These are phyloP conservation scores for Candida freyschussii DNA, from an alignment of 1,139 yeast genomes.

Conservation along the genomic window DNA sequence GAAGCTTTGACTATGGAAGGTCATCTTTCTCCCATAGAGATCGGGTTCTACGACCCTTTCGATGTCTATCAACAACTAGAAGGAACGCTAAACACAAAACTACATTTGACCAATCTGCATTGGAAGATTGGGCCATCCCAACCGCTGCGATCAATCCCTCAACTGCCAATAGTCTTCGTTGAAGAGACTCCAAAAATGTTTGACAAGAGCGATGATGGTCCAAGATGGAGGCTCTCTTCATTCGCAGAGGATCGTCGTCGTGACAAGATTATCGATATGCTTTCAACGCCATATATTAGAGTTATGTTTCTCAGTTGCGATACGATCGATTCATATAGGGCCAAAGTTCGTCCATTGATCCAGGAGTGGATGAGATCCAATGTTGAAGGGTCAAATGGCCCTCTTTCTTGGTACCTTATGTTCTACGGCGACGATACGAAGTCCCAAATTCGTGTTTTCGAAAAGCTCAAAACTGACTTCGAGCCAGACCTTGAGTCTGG, in stretches of 20 bases:
- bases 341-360: constrained; percentile 75
- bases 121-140: constrained; percentile 60
- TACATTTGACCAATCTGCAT: constrained; percentile 72
- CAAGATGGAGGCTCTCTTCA: constrained; percentile 1
- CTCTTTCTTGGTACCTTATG: constrained; percentile 63
- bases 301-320: constrained; percentile 66
- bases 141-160: constrained; percentile 64
- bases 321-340: constrained; percentile 66
- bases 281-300: constrained; percentile 51
- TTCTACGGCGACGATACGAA: constrained; percentile 42
- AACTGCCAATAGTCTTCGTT: constrained; percentile 50
- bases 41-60: constrained; percentile 87
- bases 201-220: constrained; percentile 20
- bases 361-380: constrained; percentile 69
- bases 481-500: constrained; percentile 27
- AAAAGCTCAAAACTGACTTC: constrained; percentile 66
- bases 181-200: constrained; percentile 53
- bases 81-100: constrained; percentile 44
- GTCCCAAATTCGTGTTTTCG: constrained; percentile 53
- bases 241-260: constrained; percentile 1
- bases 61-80: constrained; percentile 54
- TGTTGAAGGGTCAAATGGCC: constrained; percentile 40
- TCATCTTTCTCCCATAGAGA: constrained; percentile 31
- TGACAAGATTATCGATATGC: constrained; percentile 9
- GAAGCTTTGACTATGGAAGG: not conserved